Evolutionary conservation across 768 basidiomycete genomes (phyloP).

Genomic region (Xanthoconium purpureum): DNA sequence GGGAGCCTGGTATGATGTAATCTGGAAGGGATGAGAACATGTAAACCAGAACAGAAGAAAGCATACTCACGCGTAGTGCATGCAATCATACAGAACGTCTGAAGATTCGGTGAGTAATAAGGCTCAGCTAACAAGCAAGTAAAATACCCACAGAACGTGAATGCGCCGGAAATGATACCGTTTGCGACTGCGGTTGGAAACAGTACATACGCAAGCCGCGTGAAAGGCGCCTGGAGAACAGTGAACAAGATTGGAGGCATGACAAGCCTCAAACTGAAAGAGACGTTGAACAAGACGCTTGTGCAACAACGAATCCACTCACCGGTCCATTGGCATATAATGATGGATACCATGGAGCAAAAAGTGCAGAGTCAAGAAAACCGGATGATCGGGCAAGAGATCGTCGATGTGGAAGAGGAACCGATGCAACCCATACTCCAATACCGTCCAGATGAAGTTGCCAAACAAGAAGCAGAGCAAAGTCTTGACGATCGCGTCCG

Average conservation of each 20-base stretch:
- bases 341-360: conserved; percentile 94
- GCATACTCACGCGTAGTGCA: conserved; percentile 83
- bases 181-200: conserved; percentile 88
- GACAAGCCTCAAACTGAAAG: conserved; percentile 81
- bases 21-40: conserved; percentile 32
- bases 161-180: conserved; percentile 81
- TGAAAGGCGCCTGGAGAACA: conserved; percentile 79
- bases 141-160: conserved; percentile 62
- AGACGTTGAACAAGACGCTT: conserved; percentile 2
- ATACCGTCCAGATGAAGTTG: conserved; percentile 88
- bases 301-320: conserved; percentile 19
- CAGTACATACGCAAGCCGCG: conserved; percentile 71
- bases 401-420: conserved; percentile 97
- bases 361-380: conserved; percentile 85
- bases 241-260: conserved; percentile 92
- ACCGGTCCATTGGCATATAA: conserved; percentile 96
- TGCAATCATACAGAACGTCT: conserved; percentile 85
- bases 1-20: conserved; percentile 87
- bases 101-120: conserved; percentile 6
- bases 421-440: conserved; percentile 92
- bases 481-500: conserved; percentile 51
- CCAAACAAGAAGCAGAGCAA: conserved; percentile 75
- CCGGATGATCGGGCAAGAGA: conserved; percentile 76
- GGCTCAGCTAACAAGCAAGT: not conserved
- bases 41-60: not conserved